Percentiles rank a stretch among this genome's conserved stretches.
These are phyloP conservation scores for Excoecaria cochinchinensis DNA, from an alignment of 345 rosid genomes.

Conservation along the genomic window DNA sequence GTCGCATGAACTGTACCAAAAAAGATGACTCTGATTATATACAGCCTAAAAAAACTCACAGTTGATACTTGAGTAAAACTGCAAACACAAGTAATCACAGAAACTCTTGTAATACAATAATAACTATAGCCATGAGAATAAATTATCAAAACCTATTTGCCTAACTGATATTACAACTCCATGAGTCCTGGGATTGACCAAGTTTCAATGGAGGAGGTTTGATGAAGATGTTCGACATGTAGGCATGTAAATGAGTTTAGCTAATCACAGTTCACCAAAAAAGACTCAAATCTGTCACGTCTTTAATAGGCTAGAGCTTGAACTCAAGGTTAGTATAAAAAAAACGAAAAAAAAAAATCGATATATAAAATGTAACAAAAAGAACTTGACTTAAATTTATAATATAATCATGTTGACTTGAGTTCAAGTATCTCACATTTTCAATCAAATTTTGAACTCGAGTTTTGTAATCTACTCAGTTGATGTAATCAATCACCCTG, in stretches of 20 bases:
- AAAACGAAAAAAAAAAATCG: too few relatives aligned
- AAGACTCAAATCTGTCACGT: background rate
- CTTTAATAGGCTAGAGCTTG: background rate
- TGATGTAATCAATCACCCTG: background rate
- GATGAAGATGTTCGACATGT: background rate
- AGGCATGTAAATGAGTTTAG: background rate
- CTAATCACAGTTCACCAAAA: background rate
- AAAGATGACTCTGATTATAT: conserved; percentile 10
- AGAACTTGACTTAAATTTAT: too few relatives aligned
- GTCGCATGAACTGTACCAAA: conserved; percentile 64
- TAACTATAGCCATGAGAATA: background rate
- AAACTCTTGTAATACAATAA: background rate
- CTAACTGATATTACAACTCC: background rate
- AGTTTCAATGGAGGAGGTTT: background rate
- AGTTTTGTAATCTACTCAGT: background rate
- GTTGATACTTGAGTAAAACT: background rate
- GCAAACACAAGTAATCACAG: background rate
- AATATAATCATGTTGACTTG: background rate
- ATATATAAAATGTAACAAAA: too few relatives aligned
- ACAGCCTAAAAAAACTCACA: background rate
- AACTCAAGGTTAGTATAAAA: background rate
- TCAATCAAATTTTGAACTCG: background rate
- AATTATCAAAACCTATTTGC: background rate
- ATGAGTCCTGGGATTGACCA: background rate
- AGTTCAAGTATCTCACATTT: background rate